Conservation (phyloP, 495 filamentous ascomycete genomes). For the Neurospora sp. region DNA sequence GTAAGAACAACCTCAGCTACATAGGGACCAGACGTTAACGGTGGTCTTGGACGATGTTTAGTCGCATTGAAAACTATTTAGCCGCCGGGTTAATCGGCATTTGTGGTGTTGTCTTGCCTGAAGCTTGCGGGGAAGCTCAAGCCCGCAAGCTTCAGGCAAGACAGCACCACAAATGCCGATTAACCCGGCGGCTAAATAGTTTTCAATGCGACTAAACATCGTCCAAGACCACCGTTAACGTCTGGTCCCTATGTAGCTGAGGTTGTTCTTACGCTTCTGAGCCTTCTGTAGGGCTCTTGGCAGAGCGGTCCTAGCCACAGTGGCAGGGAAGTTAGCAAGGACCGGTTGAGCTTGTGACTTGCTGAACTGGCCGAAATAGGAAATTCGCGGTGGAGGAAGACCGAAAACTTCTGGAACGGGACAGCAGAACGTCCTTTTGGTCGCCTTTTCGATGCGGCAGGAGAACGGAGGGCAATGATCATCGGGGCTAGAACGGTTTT, state of each 20-base stretch:
- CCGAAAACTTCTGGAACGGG: not conserved
- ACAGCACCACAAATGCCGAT: constrained; percentile 12
- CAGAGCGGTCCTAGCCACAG: not conserved
- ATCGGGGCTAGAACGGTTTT: not conserved
- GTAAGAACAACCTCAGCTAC: too few species aligned
- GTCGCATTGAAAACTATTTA: constrained; percentile 8
- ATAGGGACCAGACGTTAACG: too few species aligned
- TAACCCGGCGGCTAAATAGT: constrained; percentile 13
- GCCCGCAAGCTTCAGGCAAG: not conserved
- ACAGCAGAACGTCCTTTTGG: not conserved
- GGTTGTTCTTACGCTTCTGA: too few species aligned
- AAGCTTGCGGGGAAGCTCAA: not conserved
- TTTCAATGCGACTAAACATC: constrained; percentile 4
- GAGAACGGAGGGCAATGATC: not conserved
- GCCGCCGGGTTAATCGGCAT: constrained; percentile 16
- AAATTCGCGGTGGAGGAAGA: not conserved
- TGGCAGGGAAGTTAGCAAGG: not conserved
- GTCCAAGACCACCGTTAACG: too few species aligned
- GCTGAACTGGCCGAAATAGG: not conserved
- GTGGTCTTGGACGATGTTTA: not conserved
- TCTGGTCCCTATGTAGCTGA: too few species aligned
- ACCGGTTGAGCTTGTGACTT: not conserved
- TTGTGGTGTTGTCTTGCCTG: constrained; percentile 1
- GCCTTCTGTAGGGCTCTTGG: not conserved
- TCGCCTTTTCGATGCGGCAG: not conserved